phyloP scores from a whole-genome alignment of 2,329 filamentous ascomycete genomes.

The Cytospora schulzeri region DNA sequence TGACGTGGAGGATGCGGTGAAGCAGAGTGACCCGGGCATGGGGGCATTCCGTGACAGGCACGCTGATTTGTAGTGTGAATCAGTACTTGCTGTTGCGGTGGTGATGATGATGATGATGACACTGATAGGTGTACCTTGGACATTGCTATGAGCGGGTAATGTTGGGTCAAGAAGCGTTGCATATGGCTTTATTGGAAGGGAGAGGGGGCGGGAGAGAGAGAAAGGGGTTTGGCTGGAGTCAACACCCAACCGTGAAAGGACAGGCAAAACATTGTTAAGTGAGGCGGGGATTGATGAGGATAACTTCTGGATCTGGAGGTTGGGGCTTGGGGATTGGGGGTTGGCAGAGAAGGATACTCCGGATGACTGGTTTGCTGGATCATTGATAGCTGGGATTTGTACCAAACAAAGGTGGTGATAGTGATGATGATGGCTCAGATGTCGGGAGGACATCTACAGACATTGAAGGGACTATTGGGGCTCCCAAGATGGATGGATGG shows the following conservation, averaged over 20 bases:
- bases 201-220: neutral
- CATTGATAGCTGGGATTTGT: neutral
- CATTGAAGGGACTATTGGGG: neutral
- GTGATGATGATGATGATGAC: slow-evolving; percentile 25
- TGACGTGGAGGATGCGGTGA: slow-evolving; percentile 78
- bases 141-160: neutral
- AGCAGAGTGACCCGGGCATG: slow-evolving; percentile 40
- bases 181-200: neutral
- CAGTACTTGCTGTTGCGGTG: neutral
- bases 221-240: neutral
- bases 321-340: no score
- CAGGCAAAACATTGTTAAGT: neutral
- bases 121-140: neutral
- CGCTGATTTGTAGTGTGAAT: slow-evolving; percentile 36
- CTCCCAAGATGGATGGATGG: neutral
- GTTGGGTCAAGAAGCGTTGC: neutral
- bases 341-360: neutral
- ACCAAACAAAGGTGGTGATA: neutral
- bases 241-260: neutral
- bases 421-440: neutral
- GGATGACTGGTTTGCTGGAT: neutral
- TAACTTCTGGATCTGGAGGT: neutral
- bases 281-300: neutral
- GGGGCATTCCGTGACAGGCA: slow-evolving; percentile 25
- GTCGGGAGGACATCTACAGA: neutral